Evolutionary conservation across 345 rosid genomes (phyloP).

Genomic region (Eucalyptus regnans): DNA sequence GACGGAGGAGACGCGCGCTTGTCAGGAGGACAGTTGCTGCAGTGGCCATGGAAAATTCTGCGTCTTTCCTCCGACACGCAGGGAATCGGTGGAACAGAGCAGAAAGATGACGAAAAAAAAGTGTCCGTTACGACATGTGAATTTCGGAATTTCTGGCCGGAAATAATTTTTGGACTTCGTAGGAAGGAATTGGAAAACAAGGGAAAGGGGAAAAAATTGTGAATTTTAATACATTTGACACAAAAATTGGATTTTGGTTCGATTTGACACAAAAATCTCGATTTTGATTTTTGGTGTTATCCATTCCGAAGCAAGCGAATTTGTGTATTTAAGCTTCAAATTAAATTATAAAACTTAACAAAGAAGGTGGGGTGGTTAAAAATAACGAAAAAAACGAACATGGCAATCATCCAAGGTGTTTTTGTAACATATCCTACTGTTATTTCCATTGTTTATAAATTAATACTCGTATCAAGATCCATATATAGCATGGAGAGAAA

Average conservation of each 20-base stretch:
- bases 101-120: background rate
- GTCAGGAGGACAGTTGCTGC: conserved; percentile 4
- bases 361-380: background rate
- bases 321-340: background rate
- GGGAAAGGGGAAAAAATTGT: background rate
- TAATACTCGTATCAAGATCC: background rate
- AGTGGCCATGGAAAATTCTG: conserved; percentile 11
- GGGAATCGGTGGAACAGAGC: background rate
- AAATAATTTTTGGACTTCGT: background rate
- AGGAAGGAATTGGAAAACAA: background rate
- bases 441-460: background rate
- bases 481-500: background rate
- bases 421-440: background rate
- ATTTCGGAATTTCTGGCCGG: background rate
- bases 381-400: background rate
- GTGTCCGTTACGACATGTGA: background rate
- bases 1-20: background rate
- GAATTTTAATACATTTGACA: background rate
- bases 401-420: accelerated
- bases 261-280: background rate
- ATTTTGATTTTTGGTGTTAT: background rate
- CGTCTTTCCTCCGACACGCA: background rate
- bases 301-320: background rate
- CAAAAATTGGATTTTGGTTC: background rate
- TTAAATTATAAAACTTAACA: background rate